These are phyloP conservation scores for Cytospora piceae DNA, from an alignment of 2,329 filamentous ascomycete species.

Conservation along the genomic window DNA sequence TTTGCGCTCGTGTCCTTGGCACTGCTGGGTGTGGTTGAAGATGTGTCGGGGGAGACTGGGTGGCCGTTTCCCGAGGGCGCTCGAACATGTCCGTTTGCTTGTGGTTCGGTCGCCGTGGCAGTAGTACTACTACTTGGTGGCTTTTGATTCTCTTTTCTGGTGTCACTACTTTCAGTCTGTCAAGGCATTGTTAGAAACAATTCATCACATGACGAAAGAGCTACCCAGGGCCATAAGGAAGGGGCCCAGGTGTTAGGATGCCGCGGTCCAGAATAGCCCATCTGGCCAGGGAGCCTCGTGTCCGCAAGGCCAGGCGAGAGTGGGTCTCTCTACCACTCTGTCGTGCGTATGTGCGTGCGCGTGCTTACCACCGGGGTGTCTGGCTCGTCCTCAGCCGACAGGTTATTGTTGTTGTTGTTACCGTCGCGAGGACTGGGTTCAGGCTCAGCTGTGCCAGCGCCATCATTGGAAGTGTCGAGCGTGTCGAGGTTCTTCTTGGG, in stretches of 20 bases:
- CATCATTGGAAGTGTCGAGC: slow-evolving; percentile 21
- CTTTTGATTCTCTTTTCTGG: slow-evolving; percentile 15
- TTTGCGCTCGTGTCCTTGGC: slow-evolving; percentile 51
- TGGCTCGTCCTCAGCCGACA: slow-evolving; percentile 27
- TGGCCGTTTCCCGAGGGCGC: slow-evolving; percentile 45
- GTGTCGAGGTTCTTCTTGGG: slow-evolving; percentile 28
- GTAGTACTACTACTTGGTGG: slow-evolving; percentile 3
- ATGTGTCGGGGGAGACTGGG: slow-evolving; percentile 34
- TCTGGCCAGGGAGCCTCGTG: slow-evolving; percentile 30
- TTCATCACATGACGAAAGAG: slow-evolving; percentile 9
- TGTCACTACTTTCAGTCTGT: slow-evolving; percentile 28
- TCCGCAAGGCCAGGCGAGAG: slow-evolving; percentile 24
- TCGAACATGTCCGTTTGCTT: slow-evolving; percentile 46
- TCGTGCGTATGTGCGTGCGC: slow-evolving; percentile 21
- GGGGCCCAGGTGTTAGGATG: background rate
- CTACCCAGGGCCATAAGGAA: slow-evolving; percentile 14
- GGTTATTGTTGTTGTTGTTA: slow-evolving; percentile 14
- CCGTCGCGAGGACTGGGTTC: slow-evolving; percentile 24
- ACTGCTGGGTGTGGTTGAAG: slow-evolving; percentile 34
- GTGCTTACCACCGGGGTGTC: slow-evolving; percentile 29
- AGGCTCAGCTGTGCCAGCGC: slow-evolving; percentile 8
- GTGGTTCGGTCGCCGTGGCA: slow-evolving; percentile 32
- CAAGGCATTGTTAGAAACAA: slow-evolving; percentile 27
- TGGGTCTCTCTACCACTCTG: slow-evolving; percentile 20
- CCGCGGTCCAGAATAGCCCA: slow-evolving; percentile 23